Percentiles rank a stretch among this genome's conserved stretches.
phyloP scores from a whole-genome alignment of 1,284 basidiomycete species.

The Xerocomus nothofagi region DNA sequence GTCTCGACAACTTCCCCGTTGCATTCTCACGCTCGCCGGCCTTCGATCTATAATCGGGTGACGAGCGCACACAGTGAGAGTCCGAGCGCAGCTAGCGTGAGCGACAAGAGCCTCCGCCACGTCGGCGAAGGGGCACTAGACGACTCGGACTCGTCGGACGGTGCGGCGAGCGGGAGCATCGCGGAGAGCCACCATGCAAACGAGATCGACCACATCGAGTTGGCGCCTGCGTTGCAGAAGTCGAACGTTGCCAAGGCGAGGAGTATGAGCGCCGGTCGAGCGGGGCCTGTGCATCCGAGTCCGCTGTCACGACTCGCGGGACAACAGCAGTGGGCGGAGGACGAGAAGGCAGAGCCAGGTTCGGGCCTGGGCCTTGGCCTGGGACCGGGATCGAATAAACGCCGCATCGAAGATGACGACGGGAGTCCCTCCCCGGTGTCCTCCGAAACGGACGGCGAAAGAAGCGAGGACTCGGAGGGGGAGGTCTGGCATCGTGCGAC shows the following conservation, averaged over 20 bases:
- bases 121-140: slow-evolving; percentile 76
- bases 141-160: slow-evolving; percentile 66
- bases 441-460: slow-evolving; percentile 50
- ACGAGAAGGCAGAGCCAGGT: slow-evolving; percentile 22
- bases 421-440: slow-evolving; percentile 49
- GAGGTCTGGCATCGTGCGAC: background rate
- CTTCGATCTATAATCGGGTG: slow-evolving; percentile 37
- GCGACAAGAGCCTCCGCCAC: slow-evolving; percentile 48
- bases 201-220: slow-evolving; percentile 23
- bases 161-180: slow-evolving; percentile 35
- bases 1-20: slow-evolving; percentile 18
- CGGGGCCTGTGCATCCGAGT: slow-evolving; percentile 50
- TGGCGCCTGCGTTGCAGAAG: background rate
- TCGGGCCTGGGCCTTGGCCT: slow-evolving; percentile 14
- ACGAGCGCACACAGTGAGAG: slow-evolving; percentile 27
- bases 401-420: slow-evolving; percentile 41
- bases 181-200: slow-evolving; percentile 31
- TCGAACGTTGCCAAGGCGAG: slow-evolving; percentile 30
- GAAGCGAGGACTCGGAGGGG: slow-evolving; percentile 31
- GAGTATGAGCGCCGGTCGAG: slow-evolving; percentile 29
- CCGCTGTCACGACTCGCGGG: slow-evolving; percentile 59
- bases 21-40: slow-evolving; percentile 36
- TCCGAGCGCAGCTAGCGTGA: slow-evolving; percentile 37
- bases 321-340: slow-evolving; percentile 52
- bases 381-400: slow-evolving; percentile 1